These are phyloP conservation scores for Carpinus fangiana DNA, from an alignment of 306 rosid genomes.

Conservation along the genomic window DNA sequence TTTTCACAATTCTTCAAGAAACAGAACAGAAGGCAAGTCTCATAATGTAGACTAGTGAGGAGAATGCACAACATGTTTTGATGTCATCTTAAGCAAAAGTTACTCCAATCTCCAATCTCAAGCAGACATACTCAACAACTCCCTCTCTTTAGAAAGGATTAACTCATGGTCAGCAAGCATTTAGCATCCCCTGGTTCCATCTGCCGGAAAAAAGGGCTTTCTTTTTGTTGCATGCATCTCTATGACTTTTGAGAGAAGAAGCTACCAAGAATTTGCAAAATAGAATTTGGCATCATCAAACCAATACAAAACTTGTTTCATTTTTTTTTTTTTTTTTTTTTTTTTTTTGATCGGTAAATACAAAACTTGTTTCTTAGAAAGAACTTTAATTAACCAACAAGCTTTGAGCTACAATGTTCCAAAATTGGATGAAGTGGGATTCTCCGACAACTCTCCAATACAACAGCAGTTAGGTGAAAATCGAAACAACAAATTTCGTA, in stretches of 20 bases:
- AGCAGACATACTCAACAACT: not conserved
- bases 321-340: too few species aligned
- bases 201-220: not conserved
- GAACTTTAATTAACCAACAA: conserved; percentile 23
- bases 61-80: too few species aligned
- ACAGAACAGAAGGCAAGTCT: too few species aligned
- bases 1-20: too few species aligned
- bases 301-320: conserved; percentile 13
- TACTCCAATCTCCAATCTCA: not conserved
- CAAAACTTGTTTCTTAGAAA: conserved; percentile 7
- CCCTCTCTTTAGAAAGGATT: not conserved
- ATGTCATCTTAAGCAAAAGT: too few species aligned
- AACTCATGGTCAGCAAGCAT: not conserved
- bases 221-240: not conserved
- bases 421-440: conserved; percentile 37
- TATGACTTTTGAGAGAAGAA: not conserved
- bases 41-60: too few species aligned
- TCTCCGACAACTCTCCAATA: conserved; percentile 35
- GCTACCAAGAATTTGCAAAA: not conserved
- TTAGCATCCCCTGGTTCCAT: not conserved
- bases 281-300: conserved; percentile 25
- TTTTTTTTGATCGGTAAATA: too few species aligned
- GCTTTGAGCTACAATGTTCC: conserved; percentile 36
- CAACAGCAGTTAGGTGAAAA: not conserved
- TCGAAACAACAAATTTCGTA: conserved; percentile 22